Percentiles rank a stretch among this genome's conserved stretches.
phyloP scores from a whole-genome alignment of 192 early-diverging fungal genomes.

The Gonapodya prolifera region DNA sequence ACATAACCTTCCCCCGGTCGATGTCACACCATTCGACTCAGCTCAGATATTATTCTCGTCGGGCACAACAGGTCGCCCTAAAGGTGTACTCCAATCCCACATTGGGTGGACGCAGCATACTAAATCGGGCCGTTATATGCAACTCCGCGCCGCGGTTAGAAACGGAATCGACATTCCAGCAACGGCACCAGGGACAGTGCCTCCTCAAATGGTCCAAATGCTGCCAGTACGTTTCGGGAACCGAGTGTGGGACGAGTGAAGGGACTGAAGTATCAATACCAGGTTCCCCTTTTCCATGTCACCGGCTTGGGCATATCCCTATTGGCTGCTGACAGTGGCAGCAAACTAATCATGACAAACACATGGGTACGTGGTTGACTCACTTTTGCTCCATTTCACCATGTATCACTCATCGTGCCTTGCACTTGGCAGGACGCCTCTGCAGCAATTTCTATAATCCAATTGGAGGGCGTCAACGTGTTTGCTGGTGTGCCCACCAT shows the following conservation, averaged over 20 bases:
- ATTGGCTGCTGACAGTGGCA: not conserved
- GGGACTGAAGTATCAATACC: too few species aligned
- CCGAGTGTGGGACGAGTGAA: too few species aligned
- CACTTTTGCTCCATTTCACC: too few species aligned
- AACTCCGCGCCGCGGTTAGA: not conserved
- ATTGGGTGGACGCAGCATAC: not conserved
- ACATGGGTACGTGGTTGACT: not conserved
- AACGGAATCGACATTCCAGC: not conserved
- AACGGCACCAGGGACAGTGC: not conserved
- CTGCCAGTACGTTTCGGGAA: too few species aligned
- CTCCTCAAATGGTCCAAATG: too few species aligned
- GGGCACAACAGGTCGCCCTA: not conserved
- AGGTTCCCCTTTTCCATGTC: not conserved
- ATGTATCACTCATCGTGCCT: too few species aligned
- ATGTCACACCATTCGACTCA: not conserved
- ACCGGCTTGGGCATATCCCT: not conserved
- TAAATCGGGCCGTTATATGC: not conserved
- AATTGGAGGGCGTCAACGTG: slow-evolving; percentile 7
- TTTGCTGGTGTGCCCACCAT: slow-evolving; percentile 12
- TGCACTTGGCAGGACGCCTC: slow-evolving; percentile 11
- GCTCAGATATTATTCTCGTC: not conserved
- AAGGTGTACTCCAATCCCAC: not conserved
- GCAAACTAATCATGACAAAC: not conserved
- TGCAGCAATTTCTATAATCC: slow-evolving; percentile 7
- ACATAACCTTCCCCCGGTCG: not conserved